A percentile compares a stretch with the other conserved stretches of the same genome.
phyloP scores from a whole-genome alignment of 116 monocot genomes.

The Thalassia testudinum region DNA sequence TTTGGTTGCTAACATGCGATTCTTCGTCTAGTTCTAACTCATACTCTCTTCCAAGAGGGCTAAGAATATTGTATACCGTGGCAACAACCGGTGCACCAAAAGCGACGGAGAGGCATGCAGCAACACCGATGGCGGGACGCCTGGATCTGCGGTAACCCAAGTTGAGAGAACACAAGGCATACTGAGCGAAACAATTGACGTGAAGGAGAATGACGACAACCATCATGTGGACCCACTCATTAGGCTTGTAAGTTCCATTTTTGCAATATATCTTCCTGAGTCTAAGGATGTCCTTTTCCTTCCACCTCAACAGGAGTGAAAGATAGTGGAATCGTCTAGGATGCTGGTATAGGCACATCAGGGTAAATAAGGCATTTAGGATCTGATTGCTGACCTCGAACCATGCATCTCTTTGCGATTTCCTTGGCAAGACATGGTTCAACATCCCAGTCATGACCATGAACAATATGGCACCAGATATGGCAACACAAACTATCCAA shows the following conservation, averaged over 20 bases:
- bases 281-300: conserved; percentile 22
- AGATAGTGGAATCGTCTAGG: conserved; percentile 58
- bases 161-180: conserved; percentile 64
- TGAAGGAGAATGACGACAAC: conserved; percentile 64
- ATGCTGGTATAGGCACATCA: conserved; percentile 87
- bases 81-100: conserved; percentile 51
- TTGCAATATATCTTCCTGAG: conserved; percentile 75
- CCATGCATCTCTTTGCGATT: conserved; percentile 64
- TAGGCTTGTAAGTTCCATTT: conserved; percentile 56
- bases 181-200: conserved; percentile 78
- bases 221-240: conserved; percentile 69
- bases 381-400: conserved; percentile 84
- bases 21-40: conserved; percentile 35
- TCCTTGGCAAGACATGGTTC: conserved; percentile 35
- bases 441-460: conserved; percentile 87
- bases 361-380: conserved; percentile 71
- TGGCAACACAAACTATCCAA: conserved; percentile 47
- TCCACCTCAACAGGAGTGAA: conserved; percentile 54
- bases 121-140: conserved; percentile 52
- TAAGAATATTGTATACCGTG: conserved; percentile 47
- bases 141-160: conserved; percentile 41
- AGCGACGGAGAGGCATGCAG: conserved; percentile 33
- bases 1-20: conserved; percentile 4
- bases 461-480: conserved; percentile 66
- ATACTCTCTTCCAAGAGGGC: conserved; percentile 73